These are phyloP conservation scores for Neonothopanus nambi DNA, from an alignment of 1,284 basidiomycete species.

Conservation along the genomic window DNA sequence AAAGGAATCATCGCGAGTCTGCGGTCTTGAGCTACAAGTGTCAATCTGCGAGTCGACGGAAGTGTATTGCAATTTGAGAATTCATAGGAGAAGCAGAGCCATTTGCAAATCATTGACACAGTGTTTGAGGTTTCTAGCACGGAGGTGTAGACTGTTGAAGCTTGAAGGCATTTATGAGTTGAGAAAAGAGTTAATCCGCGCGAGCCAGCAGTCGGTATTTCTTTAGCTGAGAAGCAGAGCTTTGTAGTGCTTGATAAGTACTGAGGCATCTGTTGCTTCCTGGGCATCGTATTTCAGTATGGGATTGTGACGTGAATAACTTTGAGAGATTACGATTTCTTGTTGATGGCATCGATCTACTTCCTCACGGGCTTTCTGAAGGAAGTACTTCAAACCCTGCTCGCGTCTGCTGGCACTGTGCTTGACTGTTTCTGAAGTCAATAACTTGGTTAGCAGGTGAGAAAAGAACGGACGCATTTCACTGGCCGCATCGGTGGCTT, in stretches of 20 bases:
- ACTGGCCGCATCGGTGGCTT: conserved; percentile 21
- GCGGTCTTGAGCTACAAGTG: too few species aligned
- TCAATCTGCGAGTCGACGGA: too few species aligned
- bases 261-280: conserved; percentile 20
- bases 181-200: too few species aligned
- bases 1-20: too few species aligned
- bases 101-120: too few species aligned
- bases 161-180: too few species aligned
- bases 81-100: too few species aligned
- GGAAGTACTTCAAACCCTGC: conserved; percentile 17
- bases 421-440: conserved; percentile 18
- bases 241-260: conserved; percentile 21
- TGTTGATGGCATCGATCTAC: conserved; percentile 21
- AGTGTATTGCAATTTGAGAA: too few species aligned
- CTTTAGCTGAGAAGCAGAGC: conserved; percentile 14
- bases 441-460: background rate
- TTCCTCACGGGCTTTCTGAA: conserved; percentile 22
- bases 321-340: conserved; percentile 19
- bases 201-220: too few species aligned
- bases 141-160: too few species aligned
- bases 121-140: too few species aligned
- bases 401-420: conserved; percentile 18
- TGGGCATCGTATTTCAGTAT: background rate
- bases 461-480: conserved; percentile 20
- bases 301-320: background rate